Evolutionary conservation across 163 green algal genomes (phyloP), one percentile per base, ranked within the genome.

Genomic region (Chlorella variabilis): DNA sequence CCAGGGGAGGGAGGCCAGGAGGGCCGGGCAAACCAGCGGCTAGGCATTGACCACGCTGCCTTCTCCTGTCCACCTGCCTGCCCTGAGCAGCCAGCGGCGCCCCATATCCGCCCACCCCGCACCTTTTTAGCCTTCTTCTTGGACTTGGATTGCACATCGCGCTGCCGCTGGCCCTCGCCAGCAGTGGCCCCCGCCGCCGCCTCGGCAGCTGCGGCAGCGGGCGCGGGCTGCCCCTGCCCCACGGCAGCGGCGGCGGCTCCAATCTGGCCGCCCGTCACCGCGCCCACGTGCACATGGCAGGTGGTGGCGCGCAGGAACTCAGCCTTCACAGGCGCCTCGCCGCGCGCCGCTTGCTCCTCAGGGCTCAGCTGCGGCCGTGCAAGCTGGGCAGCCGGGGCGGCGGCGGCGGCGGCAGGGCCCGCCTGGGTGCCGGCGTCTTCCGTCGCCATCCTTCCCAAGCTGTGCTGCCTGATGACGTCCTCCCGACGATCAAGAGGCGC

Each of bases 251-350:
- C 65, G 39, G 51, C 45, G 3, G 4, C 23, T 17, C 25, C 39
- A 5, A 71, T n/a, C 15, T 58, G 67, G 73, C 81, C 33, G 18
- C 68, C 69, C 3, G 48, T 21, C 7, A 85, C 81, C 5, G 38
- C 27, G 2, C 41, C 65, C 23, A 85, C 73, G 8, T 76, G 63
- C 73, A 82, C 73, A 7, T 63, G 39, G 6, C 68, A 25, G 0
- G 13, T 17, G 1, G 39, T 31, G 36, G 8, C 41, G 20, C 75
- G 58, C 33, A 76, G 13, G 67, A 66, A 85, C 42, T 71, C 71
- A 3, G 45, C 42, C 39, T 83, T 85, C 0, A 89, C 36, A 6
- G 85, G 85, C 5, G 85, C 85, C 4, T 83, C 76, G 31, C 85
- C 77, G 20, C 77, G 77, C 18, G 39, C 76, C 29, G 75, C 45